Percentiles rank a stretch among this genome's conserved stretches.
Evolutionary conservation across 345 rosid species (phyloP).

Genomic region (Salix udensis): DNA sequence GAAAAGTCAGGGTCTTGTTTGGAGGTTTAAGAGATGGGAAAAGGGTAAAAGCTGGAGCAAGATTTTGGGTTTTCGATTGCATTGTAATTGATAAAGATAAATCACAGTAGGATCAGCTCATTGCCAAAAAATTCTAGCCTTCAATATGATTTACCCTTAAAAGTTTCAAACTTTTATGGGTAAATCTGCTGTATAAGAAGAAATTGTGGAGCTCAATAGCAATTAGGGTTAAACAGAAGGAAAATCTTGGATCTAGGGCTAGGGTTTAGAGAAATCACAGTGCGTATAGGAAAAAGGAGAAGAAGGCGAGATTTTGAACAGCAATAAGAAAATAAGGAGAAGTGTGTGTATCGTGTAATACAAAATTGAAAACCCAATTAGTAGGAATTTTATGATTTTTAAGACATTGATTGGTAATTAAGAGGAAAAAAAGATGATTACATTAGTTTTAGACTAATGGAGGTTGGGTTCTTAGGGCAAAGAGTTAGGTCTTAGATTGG

Average conservation of each 20-base stretch:
- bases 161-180: neutral
- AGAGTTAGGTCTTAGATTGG: neutral
- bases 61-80: constrained; percentile 31
- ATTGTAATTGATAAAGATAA: constrained; percentile 14
- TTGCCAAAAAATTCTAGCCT: neutral
- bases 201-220: no score
- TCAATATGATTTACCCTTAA: neutral
- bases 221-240: neutral
- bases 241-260: neutral
- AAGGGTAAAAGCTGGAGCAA: constrained; percentile 49
- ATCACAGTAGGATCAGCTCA: neutral
- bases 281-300: neutral
- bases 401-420: no score
- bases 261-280: neutral
- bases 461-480: no score
- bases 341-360: no score
- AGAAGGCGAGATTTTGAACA: neutral
- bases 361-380: no score
- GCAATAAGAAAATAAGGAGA: neutral
- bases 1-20: constrained; percentile 58
- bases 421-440: no score
- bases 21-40: constrained; percentile 64
- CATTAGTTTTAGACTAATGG: no score
- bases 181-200: neutral
- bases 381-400: no score